Percentiles rank a stretch among this genome's conserved stretches.
Conservation (phyloP, 164 flowering plant genomes). For the Tetracentron sinense region DNA sequence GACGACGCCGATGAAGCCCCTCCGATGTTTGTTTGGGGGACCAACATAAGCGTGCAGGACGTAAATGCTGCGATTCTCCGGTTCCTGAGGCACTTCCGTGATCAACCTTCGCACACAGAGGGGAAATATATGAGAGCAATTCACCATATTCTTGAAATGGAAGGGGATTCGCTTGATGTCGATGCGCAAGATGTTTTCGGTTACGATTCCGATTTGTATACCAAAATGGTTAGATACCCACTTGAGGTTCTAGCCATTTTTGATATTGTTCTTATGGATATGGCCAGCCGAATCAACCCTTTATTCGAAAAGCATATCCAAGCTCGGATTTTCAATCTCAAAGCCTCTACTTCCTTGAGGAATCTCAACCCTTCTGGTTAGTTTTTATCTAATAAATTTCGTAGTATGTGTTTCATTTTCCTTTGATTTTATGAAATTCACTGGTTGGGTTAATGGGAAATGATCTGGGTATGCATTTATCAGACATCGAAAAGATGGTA, state of each 20-base stretch:
- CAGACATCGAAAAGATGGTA: conserved; percentile 94
- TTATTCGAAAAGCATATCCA: conserved; percentile 86
- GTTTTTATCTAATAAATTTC: no score
- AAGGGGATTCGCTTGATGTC: conserved; percentile 81
- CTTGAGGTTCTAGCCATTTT: conserved; percentile 94
- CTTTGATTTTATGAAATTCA: no score
- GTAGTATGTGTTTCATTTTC: not conserved
- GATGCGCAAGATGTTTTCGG: conserved; percentile 79
- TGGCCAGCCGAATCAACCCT: conserved; percentile 55
- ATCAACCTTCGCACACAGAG: conserved; percentile 36
- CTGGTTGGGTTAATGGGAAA: not conserved
- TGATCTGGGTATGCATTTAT: conserved; percentile 14
- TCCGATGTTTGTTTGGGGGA: conserved; percentile 93
- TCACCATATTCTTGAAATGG: conserved; percentile 58
- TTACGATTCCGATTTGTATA: conserved; percentile 76
- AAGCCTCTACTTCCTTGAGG: conserved; percentile 69
- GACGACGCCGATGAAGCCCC: conserved; percentile 57
- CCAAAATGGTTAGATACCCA: conserved; percentile 87
- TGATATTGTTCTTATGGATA: conserved; percentile 94
- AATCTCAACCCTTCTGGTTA: conserved; percentile 92
- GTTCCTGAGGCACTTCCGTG: conserved; percentile 72
- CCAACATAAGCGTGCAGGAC: conserved; percentile 91
- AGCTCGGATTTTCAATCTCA: conserved; percentile 77
- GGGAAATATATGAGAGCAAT: conserved; percentile 78
- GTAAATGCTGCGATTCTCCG: conserved; percentile 70